Evolutionary conservation across 768 basidiomycete genomes (phyloP).

Genomic region (Glaciozyma martinii): DNA sequence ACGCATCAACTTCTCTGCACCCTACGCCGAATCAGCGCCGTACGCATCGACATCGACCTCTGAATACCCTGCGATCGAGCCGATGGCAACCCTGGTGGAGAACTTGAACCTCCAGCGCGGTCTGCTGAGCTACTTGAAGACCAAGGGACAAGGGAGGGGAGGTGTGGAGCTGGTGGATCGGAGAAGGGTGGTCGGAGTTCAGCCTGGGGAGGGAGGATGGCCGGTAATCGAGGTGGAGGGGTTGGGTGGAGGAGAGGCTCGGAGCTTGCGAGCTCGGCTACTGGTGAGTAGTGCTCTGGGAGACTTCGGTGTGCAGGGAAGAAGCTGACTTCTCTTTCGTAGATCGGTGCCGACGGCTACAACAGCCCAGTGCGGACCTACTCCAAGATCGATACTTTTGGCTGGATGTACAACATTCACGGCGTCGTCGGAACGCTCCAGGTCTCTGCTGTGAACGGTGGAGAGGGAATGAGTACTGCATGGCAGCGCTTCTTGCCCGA

Average conservation of each 20-base stretch:
- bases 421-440: constrained; percentile 81
- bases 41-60: constrained; percentile 27
- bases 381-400: constrained; percentile 74
- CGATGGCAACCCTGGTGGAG: constrained; percentile 80
- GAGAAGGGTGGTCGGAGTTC: constrained; percentile 64
- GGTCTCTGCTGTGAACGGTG: constrained; percentile 52
- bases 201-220: constrained; percentile 59
- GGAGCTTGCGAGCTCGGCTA: constrained; percentile 37
- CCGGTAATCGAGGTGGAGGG: constrained; percentile 67
- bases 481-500: constrained; percentile 93
- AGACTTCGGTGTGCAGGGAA: background rate
- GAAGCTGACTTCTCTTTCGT: background rate
- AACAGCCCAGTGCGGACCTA: constrained; percentile 87
- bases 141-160: constrained; percentile 10
- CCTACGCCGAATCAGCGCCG: constrained; percentile 25
- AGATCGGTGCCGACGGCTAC: constrained; percentile 92
- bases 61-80: constrained; percentile 22
- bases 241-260: constrained; percentile 55
- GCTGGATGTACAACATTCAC: constrained; percentile 83
- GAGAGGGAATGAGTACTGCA: constrained; percentile 60
- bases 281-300: constrained; percentile 12
- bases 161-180: constrained; percentile 52
- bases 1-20: constrained; percentile 60
- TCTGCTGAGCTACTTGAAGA: constrained; percentile 57
- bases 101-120: constrained; percentile 87